Evolutionary conservation across 768 basidiomycete genomes (phyloP).

Genomic region (Vararia minispora): DNA sequence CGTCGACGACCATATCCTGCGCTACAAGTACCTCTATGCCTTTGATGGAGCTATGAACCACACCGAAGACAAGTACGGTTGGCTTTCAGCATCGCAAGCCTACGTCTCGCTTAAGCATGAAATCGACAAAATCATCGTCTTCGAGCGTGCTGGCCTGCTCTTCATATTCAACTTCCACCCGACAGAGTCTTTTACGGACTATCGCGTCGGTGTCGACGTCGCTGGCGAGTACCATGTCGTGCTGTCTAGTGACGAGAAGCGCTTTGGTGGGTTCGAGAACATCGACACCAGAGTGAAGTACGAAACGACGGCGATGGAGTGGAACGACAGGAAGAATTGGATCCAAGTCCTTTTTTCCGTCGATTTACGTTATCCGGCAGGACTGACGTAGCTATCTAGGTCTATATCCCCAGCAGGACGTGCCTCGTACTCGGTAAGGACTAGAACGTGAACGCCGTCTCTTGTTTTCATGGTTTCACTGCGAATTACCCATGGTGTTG

Average conservation of each 20-base stretch:
- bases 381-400: slow-evolving; percentile 25
- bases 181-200: slow-evolving; percentile 83
- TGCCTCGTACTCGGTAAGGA: slow-evolving; percentile 51
- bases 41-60: slow-evolving; percentile 92
- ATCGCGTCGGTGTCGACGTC: slow-evolving; percentile 81
- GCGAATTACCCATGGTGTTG: too few species aligned
- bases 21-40: slow-evolving; percentile 91
- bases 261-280: slow-evolving; percentile 87
- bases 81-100: slow-evolving; percentile 79
- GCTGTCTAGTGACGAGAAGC: slow-evolving; percentile 75
- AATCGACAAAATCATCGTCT: slow-evolving; percentile 85
- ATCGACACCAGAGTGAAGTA: slow-evolving; percentile 51
- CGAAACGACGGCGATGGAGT: slow-evolving; percentile 76
- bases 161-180: slow-evolving; percentile 99
- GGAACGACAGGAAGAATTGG: slow-evolving; percentile 91
- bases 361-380: background rate
- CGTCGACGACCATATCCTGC: slow-evolving; percentile 71
- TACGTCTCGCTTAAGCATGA: slow-evolving; percentile 94
- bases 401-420: slow-evolving; percentile 61
- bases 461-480: too few species aligned
- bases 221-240: slow-evolving; percentile 79
- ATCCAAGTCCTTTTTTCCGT: slow-evolving; percentile 44
- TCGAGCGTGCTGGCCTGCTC: slow-evolving; percentile 85
- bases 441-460: background rate
- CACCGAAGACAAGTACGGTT: slow-evolving; percentile 67